Conservation (phyloP, 305 asterid genomes). For the Fraxinus albicans region DNA sequence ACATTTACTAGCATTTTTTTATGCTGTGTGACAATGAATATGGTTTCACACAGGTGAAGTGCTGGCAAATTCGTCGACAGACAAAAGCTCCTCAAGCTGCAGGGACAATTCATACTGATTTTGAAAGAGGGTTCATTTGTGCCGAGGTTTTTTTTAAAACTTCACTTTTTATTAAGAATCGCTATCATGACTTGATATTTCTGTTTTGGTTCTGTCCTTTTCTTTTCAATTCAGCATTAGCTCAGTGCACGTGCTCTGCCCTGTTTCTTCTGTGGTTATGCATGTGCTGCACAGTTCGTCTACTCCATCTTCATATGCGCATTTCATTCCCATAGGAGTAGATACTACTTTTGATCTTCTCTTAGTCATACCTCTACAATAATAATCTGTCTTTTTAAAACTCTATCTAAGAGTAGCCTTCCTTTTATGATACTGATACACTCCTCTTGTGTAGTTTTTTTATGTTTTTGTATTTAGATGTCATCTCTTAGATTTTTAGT, state of each 20-base stretch:
- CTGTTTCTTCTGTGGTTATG: neutral
- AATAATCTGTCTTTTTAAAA: neutral
- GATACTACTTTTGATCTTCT: neutral
- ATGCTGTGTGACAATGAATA: neutral
- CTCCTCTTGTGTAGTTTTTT: neutral
- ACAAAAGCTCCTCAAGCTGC: conserved; percentile 99
- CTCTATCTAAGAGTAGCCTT: neutral
- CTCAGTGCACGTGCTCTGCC: neutral
- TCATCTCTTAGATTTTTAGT: neutral
- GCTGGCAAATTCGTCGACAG: conserved; percentile 97
- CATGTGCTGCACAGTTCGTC: neutral
- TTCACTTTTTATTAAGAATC: conserved; percentile 8
- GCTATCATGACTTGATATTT: neutral
- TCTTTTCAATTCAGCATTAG: neutral
- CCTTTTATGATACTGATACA: neutral
- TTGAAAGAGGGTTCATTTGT: conserved; percentile 93
- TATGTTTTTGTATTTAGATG: neutral
- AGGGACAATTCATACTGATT: conserved; percentile 95
- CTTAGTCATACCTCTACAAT: neutral
- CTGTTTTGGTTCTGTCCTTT: neutral
- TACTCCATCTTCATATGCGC: neutral
- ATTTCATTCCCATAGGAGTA: neutral
- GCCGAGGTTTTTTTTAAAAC: conserved; percentile 57
- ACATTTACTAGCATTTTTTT: neutral
- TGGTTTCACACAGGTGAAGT: conserved; percentile 68